These are phyloP conservation scores for Daldinia loculata DNA, from an alignment of 495 filamentous ascomycete species.

Conservation along the genomic window DNA sequence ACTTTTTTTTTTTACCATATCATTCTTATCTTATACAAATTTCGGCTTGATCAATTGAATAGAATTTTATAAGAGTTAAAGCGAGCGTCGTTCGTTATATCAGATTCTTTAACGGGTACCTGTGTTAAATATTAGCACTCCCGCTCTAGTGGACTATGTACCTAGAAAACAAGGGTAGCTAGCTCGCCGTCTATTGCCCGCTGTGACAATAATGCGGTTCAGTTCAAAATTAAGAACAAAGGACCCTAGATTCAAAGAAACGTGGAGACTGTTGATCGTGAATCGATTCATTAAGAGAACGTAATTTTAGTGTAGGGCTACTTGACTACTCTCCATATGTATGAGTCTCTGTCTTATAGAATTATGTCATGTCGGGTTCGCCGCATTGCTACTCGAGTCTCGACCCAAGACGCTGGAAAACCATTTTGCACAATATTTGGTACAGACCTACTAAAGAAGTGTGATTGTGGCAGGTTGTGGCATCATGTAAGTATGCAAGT, in stretches of 20 bases:
- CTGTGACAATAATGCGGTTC: not conserved
- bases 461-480: slow-evolving; percentile 13
- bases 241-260: slow-evolving; percentile 1
- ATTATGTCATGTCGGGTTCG: slow-evolving; percentile 40
- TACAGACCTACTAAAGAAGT: slow-evolving; percentile 14
- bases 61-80: not conserved
- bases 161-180: slow-evolving; percentile 6
- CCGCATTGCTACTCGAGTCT: slow-evolving; percentile 31
- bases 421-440: not conserved
- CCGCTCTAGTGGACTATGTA: slow-evolving; percentile 34
- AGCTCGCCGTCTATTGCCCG: not conserved
- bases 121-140: slow-evolving; percentile 28
- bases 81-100: not conserved
- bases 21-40: not conserved
- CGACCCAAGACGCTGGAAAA: slow-evolving; percentile 21
- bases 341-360: slow-evolving; percentile 5
- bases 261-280: not conserved
- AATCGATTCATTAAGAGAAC: slow-evolving; percentile 1
- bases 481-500: slow-evolving; percentile 17
- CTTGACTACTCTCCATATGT: not conserved
- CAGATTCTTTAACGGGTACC: not conserved
- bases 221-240: not conserved
- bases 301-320: no score
- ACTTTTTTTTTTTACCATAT: not conserved
- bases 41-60: not conserved